Evolutionary conservation across 2,329 filamentous ascomycete species (phyloP).

Genomic region (Fusarium devonianum): DNA sequence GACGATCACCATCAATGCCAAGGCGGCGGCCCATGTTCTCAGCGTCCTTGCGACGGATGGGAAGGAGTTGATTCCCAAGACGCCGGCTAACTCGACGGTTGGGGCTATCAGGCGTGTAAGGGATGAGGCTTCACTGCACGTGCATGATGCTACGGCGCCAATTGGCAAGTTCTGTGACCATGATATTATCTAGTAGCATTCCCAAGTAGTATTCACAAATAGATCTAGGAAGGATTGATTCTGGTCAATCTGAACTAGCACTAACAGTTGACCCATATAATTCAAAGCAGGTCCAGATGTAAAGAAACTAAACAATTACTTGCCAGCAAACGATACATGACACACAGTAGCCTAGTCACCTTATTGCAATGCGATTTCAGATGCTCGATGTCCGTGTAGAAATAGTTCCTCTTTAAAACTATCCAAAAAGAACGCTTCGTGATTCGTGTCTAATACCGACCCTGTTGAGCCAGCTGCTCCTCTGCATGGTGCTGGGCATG

Average conservation of each 20-base stretch:
- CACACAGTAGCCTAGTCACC: too few relatives aligned
- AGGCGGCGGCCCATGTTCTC: constrained; percentile 57
- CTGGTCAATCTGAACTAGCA: too few relatives aligned
- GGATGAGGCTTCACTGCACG: constrained; percentile 30
- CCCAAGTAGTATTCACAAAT: too few relatives aligned
- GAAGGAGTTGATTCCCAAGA: constrained; percentile 37
- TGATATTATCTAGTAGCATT: constrained; percentile 38
- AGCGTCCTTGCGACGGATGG: constrained; percentile 37
- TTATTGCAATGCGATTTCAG: too few relatives aligned
- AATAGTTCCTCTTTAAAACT: too few relatives aligned
- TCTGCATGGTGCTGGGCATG: constrained; percentile 40
- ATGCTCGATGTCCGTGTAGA: too few relatives aligned
- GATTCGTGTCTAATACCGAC: constrained; percentile 3
- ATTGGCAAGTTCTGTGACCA: constrained; percentile 38
- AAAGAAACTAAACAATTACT: too few relatives aligned
- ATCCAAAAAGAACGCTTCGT: not conserved
- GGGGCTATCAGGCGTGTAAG: constrained; percentile 25
- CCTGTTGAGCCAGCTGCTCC: constrained; percentile 32
- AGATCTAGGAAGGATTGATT: too few relatives aligned
- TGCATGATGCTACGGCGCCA: constrained; percentile 21
- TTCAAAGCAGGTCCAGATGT: too few relatives aligned
- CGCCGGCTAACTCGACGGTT: constrained; percentile 25
- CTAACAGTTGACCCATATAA: too few relatives aligned
- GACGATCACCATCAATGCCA: constrained; percentile 42
- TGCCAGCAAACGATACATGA: too few relatives aligned